Evolutionary conservation across 2,329 filamentous ascomycete species (phyloP), one percentile per base, ranked within the genome.

Genomic region (Fonsecaea nubica): DNA sequence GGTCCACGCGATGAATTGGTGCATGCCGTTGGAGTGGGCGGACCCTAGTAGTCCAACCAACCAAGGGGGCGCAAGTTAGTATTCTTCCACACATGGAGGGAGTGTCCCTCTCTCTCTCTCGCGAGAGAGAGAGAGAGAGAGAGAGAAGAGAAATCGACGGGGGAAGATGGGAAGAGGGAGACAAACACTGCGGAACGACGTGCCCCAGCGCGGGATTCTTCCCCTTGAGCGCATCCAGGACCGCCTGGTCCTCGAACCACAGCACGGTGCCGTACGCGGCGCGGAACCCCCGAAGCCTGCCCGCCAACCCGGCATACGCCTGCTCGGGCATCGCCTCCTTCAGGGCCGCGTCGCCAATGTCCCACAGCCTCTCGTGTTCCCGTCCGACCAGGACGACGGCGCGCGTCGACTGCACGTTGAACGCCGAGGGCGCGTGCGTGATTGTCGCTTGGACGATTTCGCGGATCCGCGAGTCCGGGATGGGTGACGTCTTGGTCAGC

Each of bases 351-450:
- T 67, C 60, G 61, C 88, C 85, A 66, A 92, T 83, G 77, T 92
- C 89, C 93, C 93, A 97, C 73, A 96, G 87, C 82, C 90, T 90
- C 74, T 93, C 89, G 82, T 97, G 93, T 78, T 96, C 90, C 68
- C 86, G 86, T 74, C 90, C 89, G 75, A 94, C 84, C 62, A 97
- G 86, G 58, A 97, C 86, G 58, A 96, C 86, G 64, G 90, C 81
- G 65, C 93, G 89, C 72, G 91, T 90, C 72, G 88, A 88, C 83
- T 97, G 93, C 52, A 88, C 90, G 87, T 97, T 97, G 89, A 96
- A 97, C 71, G 89, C 88, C 57, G 87, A 90, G 45, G 93, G 93
- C 2, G 65, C 42, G 45, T 69, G 54, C 59, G 12, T 64, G 62
- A 18, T 21, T 21, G 55, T 21, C 4, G 55, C 5, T 3, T 25